A percentile compares a stretch with the other conserved stretches of the same genome.
These are phyloP conservation scores for Colletotrichum horii DNA, from an alignment of 2,329 filamentous ascomycete species.

Conservation along the genomic window DNA sequence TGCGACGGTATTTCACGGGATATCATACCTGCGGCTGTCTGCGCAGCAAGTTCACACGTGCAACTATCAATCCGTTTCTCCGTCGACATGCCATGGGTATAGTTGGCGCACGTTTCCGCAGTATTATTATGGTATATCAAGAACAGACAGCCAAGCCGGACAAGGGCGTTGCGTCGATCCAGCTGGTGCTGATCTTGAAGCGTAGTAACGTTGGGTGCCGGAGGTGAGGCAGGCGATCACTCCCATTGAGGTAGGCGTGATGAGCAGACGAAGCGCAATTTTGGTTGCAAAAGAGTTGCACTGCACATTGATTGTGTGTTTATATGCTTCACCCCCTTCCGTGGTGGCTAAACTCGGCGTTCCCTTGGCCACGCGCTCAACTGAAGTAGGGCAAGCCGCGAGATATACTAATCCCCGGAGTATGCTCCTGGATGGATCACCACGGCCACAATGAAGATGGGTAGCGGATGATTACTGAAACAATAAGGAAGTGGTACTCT, in stretches of 20 bases:
- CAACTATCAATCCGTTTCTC: neutral
- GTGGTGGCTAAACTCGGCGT: neutral
- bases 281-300: neutral
- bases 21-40: neutral
- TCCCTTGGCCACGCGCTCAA: neutral
- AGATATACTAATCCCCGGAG: neutral
- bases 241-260: too few relatives aligned
- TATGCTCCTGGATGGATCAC: neutral
- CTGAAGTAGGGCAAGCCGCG: neutral
- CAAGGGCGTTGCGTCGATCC: fast-evolving
- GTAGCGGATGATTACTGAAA: too few relatives aligned
- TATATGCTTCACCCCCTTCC: neutral
- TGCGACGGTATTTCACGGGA: neutral
- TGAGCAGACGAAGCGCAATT: too few relatives aligned
- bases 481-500: too few relatives aligned
- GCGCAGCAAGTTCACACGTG: neutral
- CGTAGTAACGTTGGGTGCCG: fast-evolving
- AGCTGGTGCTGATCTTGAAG: neutral
- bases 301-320: fast-evolving
- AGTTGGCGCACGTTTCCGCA: neutral
- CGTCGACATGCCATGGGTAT: neutral
- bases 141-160: fast-evolving
- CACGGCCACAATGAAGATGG: too few relatives aligned
- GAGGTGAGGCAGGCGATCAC: neutral
- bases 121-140: neutral